Base-by-base conservation (phyloP, 2,329 filamentous ascomycete genomes). In the Drechslera avenae region DNA sequence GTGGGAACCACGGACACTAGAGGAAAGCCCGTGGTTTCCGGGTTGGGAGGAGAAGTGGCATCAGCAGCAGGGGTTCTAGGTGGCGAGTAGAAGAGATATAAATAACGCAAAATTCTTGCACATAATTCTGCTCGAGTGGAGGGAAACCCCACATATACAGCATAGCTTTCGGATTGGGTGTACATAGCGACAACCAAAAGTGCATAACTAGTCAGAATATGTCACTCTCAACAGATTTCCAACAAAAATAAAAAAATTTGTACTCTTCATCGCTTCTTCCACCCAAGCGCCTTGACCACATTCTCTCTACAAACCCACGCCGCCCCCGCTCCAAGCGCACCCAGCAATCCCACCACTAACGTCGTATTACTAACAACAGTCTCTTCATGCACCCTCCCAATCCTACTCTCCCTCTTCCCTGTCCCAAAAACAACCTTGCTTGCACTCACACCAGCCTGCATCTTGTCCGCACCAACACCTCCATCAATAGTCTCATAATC, bases 1-100 rank as follows among this genome's bases (percentile, higher is more conserved):
- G 16, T 92, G 88, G 89, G 79, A 86, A 62, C 81, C 83, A 2
- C 75, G 77, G 43, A 95, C 90, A 0, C 69, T 95, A 52, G 83
- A 86, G 9, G 88, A 94, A 57, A 86, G 82, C 60, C 90, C 90
- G 1, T 93, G 84, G 72, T 95, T 87, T 69, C 83, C 82, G 0
- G 86, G 86, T 0, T 95, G 90, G 90, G 80, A 87, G 74, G 82
- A 83, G 68, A 90, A 88, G 69, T 92, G 89, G 89, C 79, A 81
- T 68, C 69, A 75, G 2, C 76, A 83, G 68, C 86, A 89, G 64
- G 85, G 85, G 0, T 88, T 83, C 63, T 83, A 21, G 39, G 26
- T 28, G 10, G 10, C 26, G 26, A 28, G 26, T 23, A 28, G 19
- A 7, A 9, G 6, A 13, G 9, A 14, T 23, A 6, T 13, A 44